These are phyloP conservation scores for Aspergillus persii DNA, from an alignment of 2,329 filamentous ascomycete species.

Conservation along the genomic window DNA sequence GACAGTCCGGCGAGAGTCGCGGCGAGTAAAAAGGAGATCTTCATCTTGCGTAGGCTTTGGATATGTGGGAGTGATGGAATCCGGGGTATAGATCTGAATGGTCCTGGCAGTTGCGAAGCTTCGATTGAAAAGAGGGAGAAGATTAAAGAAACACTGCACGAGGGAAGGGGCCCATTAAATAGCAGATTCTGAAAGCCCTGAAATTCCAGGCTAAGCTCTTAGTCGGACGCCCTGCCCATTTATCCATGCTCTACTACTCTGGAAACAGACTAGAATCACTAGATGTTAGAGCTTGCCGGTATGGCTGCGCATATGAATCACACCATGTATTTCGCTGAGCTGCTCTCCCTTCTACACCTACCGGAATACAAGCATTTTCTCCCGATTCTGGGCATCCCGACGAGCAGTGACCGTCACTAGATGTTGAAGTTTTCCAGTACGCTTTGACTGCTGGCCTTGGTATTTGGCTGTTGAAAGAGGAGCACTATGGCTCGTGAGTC, in stretches of 20 bases:
- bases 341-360: no score
- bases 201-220: neutral
- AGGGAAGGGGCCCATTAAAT: neutral
- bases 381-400: no score
- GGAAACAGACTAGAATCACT: neutral
- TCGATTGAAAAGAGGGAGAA: neutral
- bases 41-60: constrained; percentile 1
- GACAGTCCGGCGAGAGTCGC: neutral
- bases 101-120: neutral
- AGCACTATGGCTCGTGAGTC: neutral
- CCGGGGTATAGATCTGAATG: neutral
- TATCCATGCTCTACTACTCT: neutral
- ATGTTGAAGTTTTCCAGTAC: neutral
- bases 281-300: no score
- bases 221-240: neutral
- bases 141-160: neutral
- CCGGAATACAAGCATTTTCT: no score
- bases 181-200: neutral
- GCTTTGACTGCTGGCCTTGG: neutral
- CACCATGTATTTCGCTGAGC: no score
- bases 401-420: neutral
- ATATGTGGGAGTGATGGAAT: no score
- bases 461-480: neutral
- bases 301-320: no score
- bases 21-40: neutral